Conservation (phyloP, 768 basidiomycete genomes). For the Tulasnella calospora region DNA sequence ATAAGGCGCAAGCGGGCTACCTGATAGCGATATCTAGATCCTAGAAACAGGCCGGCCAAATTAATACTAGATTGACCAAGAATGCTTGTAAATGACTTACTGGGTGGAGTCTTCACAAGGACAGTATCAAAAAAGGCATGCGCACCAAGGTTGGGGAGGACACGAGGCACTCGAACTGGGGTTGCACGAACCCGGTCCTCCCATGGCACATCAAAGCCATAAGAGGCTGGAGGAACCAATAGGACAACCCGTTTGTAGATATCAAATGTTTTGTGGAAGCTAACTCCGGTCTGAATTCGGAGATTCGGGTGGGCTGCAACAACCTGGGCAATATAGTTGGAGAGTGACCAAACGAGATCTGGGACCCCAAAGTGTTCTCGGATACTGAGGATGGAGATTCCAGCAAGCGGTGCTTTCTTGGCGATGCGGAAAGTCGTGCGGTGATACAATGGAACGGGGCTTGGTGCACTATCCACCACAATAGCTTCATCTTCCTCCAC, state of each 20-base stretch:
- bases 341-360: background rate
- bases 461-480: background rate
- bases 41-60: background rate
- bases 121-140: slow-evolving; percentile 26
- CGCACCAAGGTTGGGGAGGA: background rate
- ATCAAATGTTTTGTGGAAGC: background rate
- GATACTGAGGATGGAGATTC: background rate
- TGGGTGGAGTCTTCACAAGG: background rate
- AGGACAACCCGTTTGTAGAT: background rate
- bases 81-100: background rate
- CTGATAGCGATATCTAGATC: background rate
- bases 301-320: background rate
- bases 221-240: background rate
- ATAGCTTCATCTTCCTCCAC: background rate
- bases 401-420: background rate
- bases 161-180: background rate
- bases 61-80: background rate
- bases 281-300: background rate
- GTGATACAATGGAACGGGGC: background rate
- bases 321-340: background rate
- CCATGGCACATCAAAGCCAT: background rate
- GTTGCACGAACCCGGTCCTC: background rate
- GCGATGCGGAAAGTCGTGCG: background rate
- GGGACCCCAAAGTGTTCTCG: background rate
- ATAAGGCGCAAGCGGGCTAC: slow-evolving; percentile 25